These are phyloP conservation scores for Lactarius evosmus DNA, from an alignment of 768 basidiomycete genomes.

Conservation along the genomic window DNA sequence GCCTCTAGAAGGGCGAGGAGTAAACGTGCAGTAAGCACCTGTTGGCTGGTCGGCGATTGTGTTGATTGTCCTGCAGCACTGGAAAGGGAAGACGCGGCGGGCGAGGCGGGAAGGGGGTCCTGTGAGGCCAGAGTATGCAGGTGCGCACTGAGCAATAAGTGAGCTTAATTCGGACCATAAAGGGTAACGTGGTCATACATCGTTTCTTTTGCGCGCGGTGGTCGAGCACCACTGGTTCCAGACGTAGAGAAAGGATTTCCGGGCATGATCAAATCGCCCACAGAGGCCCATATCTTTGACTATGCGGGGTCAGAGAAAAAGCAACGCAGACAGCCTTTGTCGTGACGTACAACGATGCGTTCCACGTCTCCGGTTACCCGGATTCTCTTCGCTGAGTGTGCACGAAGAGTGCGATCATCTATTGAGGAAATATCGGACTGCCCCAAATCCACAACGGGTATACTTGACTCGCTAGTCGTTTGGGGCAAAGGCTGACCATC, in stretches of 20 bases:
- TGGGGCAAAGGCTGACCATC: neutral
- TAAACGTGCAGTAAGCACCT: slow-evolving; percentile 67
- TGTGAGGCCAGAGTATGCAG: slow-evolving; percentile 54
- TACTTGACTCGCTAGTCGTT: slow-evolving; percentile 7
- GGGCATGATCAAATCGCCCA: slow-evolving; percentile 62
- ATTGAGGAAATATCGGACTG: slow-evolving; percentile 16
- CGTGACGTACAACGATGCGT: slow-evolving; percentile 52
- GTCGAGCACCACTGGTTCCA: slow-evolving; percentile 37
- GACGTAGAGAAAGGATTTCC: slow-evolving; percentile 43
- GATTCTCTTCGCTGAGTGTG: slow-evolving; percentile 37
- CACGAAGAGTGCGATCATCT: slow-evolving; percentile 27
- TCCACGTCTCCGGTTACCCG: slow-evolving; percentile 63
- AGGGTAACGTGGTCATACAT: slow-evolving; percentile 43
- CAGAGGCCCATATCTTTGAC: slow-evolving; percentile 66
- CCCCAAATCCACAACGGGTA: neutral
- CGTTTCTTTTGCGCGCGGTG: slow-evolving; percentile 55
- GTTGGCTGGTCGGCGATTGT: slow-evolving; percentile 55
- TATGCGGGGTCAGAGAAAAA: slow-evolving; percentile 31
- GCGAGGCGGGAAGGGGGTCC: slow-evolving; percentile 53
- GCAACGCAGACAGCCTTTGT: neutral
- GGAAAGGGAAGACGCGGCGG: slow-evolving; percentile 53
- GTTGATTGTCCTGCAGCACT: slow-evolving; percentile 37
- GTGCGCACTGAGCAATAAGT: slow-evolving; percentile 42
- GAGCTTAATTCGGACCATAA: slow-evolving; percentile 7
- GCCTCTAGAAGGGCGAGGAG: slow-evolving; percentile 56